phyloP scores from a whole-genome alignment of 257 asterid genomes.

The Henckelia pumila region DNA sequence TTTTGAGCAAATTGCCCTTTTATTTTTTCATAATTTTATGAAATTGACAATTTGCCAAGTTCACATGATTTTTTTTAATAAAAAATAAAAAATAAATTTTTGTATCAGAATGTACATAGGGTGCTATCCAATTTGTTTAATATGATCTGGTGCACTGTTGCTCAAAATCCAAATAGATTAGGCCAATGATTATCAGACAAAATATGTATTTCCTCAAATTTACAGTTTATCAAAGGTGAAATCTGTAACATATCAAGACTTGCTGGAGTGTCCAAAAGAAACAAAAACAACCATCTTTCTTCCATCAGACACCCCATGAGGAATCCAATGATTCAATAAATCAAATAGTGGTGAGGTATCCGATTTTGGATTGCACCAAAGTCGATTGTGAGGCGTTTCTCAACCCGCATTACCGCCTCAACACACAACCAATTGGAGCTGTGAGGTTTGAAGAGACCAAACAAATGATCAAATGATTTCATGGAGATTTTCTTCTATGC shows the following conservation, averaged over 20 bases:
- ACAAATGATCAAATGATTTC: background rate
- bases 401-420: background rate
- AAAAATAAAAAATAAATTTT: too few species aligned
- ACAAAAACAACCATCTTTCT: background rate
- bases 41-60: too few species aligned
- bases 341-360: background rate
- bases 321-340: background rate
- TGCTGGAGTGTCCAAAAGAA: background rate
- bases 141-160: background rate
- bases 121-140: too few species aligned
- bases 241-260: too few species aligned
- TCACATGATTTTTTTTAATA: too few species aligned
- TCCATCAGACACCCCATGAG: background rate
- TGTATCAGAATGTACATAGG: too few species aligned
- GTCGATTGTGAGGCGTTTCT: background rate
- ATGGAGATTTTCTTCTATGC: constrained; percentile 35
- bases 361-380: background rate
- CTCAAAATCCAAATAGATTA: background rate
- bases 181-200: background rate
- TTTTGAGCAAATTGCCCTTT: too few species aligned
- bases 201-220: background rate
- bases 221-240: background rate
- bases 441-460: background rate
- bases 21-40: too few species aligned
- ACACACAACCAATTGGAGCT: background rate